A percentile compares a stretch with the other conserved stretches of the same genome.
phyloP scores from a whole-genome alignment of 371 early-diverging fungal genomes.

The Mucor velutinosus region DNA sequence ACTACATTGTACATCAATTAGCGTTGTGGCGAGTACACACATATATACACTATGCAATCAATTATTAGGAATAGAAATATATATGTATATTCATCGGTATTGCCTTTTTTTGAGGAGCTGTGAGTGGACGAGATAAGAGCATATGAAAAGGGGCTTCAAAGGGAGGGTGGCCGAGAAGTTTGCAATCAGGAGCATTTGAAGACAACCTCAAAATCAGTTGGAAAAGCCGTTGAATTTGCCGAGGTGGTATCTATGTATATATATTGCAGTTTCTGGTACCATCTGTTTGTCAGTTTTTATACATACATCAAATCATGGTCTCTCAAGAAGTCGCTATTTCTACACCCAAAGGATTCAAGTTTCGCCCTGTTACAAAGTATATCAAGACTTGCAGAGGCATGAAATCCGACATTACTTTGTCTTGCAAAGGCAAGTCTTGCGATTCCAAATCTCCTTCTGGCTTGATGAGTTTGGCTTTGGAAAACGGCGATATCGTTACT shows the following conservation, averaged over 20 bases:
- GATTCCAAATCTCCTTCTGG: slow-evolving; percentile 6
- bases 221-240: neutral
- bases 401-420: slow-evolving; percentile 6
- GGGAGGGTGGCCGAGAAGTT: too few species aligned
- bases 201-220: too few species aligned
- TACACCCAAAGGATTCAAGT: slow-evolving; percentile 12
- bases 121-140: too few species aligned
- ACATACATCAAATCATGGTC: neutral
- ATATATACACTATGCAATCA: too few species aligned
- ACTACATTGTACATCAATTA: too few species aligned
- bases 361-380: slow-evolving; percentile 9
- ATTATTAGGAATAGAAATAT: too few species aligned
- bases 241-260: neutral
- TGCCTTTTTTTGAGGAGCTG: too few species aligned
- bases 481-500: slow-evolving; percentile 6
- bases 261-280: neutral
- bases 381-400: slow-evolving; percentile 6
- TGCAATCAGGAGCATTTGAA: too few species aligned
- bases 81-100: too few species aligned
- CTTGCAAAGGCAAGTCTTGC: slow-evolving; percentile 3
- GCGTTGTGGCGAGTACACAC: too few species aligned
- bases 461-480: slow-evolving; percentile 9
- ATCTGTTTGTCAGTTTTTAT: neutral
- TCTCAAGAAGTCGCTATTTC: slow-evolving; percentile 10
- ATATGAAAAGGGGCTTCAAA: too few species aligned